Base-by-base conservation (phyloP, 495 filamentous ascomycete species). In the Neurospora sp. region DNA sequence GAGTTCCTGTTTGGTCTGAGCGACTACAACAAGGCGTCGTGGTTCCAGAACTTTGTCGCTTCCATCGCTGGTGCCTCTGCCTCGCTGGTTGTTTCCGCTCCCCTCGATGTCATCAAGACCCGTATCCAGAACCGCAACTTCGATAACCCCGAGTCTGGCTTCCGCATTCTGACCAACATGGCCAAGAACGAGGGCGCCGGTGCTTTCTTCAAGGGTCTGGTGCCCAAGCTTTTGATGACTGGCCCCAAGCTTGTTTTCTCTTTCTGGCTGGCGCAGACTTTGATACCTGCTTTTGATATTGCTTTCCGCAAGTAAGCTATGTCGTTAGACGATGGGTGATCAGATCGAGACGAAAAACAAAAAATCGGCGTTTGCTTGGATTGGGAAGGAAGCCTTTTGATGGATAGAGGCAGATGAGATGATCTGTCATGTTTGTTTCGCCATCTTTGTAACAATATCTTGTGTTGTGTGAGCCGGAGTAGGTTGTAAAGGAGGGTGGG, bases 91-190 rank as follows among this genome's bases (percentile, higher is more conserved):
- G 94, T 99, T 4, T 98, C 94, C 41, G 96, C 95, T 18, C 96
- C 96, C 22, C 88, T 99, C 69, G 96, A 99, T 78, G 96, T 99
- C 77, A 96, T 99, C 87, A 99, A 99, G 88, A 99, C 96, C 71
- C 89, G 96, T 79, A 98, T 99, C 80, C 96, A 99, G 86, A 99
- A 98, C 85, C 89, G 92, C 80, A 98, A 99, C 85, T 99, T 99
- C 80, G 96, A 99, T 74, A 93, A 96, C 85, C 94, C 93, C 72
- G 94, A 98, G 85, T 91, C 91, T 75, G 96, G 96, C 68, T 93
- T 97, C 89, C 88, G 88, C 74, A 98, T 99, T 78, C 82, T 86
- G 70, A 88, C 89, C 27, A 97, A 92, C 76, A 99, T 99, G 96
- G 86, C 91, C 68, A 90, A 88, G 87, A 88, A 96, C 73, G 96